A percentile compares a stretch with the other conserved stretches of the same genome.
phyloP scores from a whole-genome alignment of 177 flowering plant species.

The Vitis hybrid region DNA sequence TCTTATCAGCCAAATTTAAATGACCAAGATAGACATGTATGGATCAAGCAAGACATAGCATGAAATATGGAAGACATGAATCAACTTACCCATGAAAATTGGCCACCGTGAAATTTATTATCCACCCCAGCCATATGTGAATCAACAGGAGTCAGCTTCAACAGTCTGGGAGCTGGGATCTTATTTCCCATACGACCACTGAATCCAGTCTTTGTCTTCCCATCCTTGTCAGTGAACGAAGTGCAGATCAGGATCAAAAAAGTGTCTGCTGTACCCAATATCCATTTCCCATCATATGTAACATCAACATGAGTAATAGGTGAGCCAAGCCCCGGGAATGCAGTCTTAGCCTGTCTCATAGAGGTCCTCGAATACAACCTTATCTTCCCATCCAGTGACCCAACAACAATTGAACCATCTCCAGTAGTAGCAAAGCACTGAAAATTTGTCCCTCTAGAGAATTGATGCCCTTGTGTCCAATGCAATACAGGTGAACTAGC shows the following conservation, averaged over 20 bases:
- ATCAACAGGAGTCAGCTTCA: conserved; percentile 91
- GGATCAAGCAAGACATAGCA: neutral
- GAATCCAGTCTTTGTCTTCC: conserved; percentile 44
- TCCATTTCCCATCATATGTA: conserved; percentile 45
- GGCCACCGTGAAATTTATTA: conserved; percentile 80
- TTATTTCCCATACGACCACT: conserved; percentile 45
- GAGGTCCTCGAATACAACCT: conserved; percentile 42
- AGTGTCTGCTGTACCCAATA: conserved; percentile 41
- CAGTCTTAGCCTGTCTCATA: conserved; percentile 48
- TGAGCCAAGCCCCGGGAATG: conserved; percentile 46
- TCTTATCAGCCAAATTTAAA: neutral
- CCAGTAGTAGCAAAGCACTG: conserved; percentile 45
- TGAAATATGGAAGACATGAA: neutral
- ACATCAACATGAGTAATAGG: conserved; percentile 47
- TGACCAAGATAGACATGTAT: neutral
- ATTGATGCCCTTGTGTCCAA: conserved; percentile 48
- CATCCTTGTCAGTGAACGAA: conserved; percentile 43
- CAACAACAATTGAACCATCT: conserved; percentile 41
- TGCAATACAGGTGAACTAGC: conserved; percentile 32
- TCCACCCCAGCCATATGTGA: conserved; percentile 81
- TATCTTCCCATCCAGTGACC: conserved; percentile 46
- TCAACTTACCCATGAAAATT: conserved; percentile 85
- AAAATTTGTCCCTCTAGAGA: conserved; percentile 43
- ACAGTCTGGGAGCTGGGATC: conserved; percentile 69
- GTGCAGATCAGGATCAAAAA: conserved; percentile 43